Conservation (phyloP, 768 basidiomycete species). For the Astraeus odoratus region DNA sequence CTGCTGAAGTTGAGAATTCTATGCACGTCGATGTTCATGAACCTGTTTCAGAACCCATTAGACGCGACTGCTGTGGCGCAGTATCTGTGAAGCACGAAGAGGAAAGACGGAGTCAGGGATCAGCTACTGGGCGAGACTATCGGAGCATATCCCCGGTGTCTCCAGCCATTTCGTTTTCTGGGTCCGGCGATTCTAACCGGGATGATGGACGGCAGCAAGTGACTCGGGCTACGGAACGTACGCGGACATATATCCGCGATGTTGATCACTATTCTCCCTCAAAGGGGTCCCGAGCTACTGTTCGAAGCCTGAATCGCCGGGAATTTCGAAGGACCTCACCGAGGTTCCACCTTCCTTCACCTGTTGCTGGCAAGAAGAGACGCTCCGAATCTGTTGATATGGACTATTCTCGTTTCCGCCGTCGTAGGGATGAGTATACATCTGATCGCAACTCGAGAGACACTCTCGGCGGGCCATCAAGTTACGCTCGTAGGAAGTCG, state of each 20-base stretch:
- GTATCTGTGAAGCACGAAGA: not conserved
- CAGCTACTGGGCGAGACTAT: not conserved
- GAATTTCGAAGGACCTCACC: not conserved
- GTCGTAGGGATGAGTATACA: slow-evolving; percentile 16
- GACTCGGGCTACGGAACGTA: not conserved
- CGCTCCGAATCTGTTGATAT: slow-evolving; percentile 14
- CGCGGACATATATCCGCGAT: slow-evolving; percentile 2
- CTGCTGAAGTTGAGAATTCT: slow-evolving; percentile 6
- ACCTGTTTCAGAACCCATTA: slow-evolving; percentile 4
- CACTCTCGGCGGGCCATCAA: not conserved
- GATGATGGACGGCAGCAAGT: not conserved
- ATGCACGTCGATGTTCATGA: slow-evolving; percentile 8
- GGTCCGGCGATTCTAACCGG: not conserved
- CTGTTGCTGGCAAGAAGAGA: slow-evolving; percentile 16
- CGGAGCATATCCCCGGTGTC: slow-evolving; percentile 6
- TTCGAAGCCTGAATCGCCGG: too few species aligned
- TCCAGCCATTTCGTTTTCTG: not conserved
- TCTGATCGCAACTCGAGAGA: slow-evolving; percentile 8
- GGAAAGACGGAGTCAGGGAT: not conserved
- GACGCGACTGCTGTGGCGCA: not conserved
- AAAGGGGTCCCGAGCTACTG: too few species aligned
- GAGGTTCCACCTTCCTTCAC: slow-evolving; percentile 4
- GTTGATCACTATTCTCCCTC: slow-evolving; percentile 10
- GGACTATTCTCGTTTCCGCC: slow-evolving; percentile 19
- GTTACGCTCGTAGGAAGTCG: slow-evolving; percentile 12